Evolutionary conservation across 129 eudicot species (phyloP).

Genomic region (Saposhnikovia divaricata): DNA sequence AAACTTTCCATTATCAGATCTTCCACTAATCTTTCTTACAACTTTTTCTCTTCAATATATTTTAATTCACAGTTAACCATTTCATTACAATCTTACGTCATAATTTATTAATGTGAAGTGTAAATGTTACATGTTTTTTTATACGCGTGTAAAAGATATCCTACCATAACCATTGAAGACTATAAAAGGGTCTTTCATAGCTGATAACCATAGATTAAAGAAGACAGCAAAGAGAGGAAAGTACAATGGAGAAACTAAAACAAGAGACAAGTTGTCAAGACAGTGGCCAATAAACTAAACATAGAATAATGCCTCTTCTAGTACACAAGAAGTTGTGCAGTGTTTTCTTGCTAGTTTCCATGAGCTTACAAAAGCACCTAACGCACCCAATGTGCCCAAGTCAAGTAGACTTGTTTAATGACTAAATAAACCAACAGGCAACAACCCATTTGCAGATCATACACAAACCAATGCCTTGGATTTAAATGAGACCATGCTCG

Average conservation of each 20-base stretch:
- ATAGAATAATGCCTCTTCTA: not conserved
- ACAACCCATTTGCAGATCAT: not conserved
- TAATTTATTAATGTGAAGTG: too few species aligned
- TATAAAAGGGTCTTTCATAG: not conserved
- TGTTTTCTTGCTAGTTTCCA: not conserved
- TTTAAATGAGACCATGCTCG: too few species aligned
- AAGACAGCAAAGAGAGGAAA: not conserved
- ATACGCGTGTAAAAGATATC: not conserved
- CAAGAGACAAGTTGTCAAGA: not conserved
- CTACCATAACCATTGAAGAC: not conserved
- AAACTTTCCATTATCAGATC: too few species aligned
- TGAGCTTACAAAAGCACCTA: not conserved
- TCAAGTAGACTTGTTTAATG: not conserved
- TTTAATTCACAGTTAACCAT: too few species aligned
- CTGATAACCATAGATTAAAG: not conserved
- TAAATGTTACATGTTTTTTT: too few species aligned
- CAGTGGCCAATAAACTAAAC: not conserved
- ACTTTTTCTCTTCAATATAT: not conserved
- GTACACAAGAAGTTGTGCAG: not conserved
- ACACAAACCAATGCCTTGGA: not conserved
- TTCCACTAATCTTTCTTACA: not conserved
- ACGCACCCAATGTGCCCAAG: not conserved
- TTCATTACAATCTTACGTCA: too few species aligned
- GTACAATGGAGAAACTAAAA: not conserved
- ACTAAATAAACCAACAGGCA: constrained; percentile 5